Evolutionary conservation across 2,329 filamentous ascomycete genomes (phyloP).

Genomic region (Arthrobotrys iridis): DNA sequence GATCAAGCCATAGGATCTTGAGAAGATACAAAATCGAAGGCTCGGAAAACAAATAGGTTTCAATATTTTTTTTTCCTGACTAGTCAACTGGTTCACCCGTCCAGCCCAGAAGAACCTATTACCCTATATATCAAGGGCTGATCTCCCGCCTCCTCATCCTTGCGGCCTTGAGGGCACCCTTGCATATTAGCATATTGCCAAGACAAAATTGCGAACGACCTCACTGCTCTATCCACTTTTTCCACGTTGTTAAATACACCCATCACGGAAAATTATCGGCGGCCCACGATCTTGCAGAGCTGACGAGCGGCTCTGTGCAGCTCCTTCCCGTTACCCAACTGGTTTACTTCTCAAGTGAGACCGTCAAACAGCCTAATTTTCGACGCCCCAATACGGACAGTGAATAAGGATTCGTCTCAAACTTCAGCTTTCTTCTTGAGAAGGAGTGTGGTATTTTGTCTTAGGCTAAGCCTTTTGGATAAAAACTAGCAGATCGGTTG

Average conservation of each 20-base stretch:
- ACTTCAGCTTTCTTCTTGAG: slow-evolving; percentile 22
- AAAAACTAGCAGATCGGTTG: slow-evolving; percentile 45
- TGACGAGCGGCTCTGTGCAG: slow-evolving; percentile 17
- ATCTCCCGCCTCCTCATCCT: slow-evolving; percentile 34
- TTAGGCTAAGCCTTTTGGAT: slow-evolving; percentile 51
- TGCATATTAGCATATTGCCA: slow-evolving; percentile 39
- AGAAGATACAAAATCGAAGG: slow-evolving; percentile 6
- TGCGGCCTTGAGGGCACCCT: slow-evolving; percentile 20
- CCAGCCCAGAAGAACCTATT: slow-evolving; percentile 18
- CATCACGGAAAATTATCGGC: slow-evolving; percentile 24
- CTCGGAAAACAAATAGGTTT: not conserved
- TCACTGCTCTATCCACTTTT: slow-evolving; percentile 15
- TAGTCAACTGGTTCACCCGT: slow-evolving; percentile 27
- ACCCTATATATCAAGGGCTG: slow-evolving; percentile 42
- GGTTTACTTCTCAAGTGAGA: slow-evolving; percentile 28
- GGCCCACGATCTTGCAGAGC: slow-evolving; percentile 30
- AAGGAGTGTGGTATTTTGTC: slow-evolving; percentile 51
- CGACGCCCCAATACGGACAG: slow-evolving; percentile 29
- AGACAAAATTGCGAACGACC: slow-evolving; percentile 54
- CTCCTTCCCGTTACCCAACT: slow-evolving; percentile 33
- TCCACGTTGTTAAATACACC: slow-evolving; percentile 52
- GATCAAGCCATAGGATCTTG: slow-evolving; percentile 11
- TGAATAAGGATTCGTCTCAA: slow-evolving; percentile 19
- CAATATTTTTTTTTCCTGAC: slow-evolving; percentile 5
- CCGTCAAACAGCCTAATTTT: slow-evolving; percentile 22